Base-by-base conservation (phyloP, 164 flowering plant species). In the Aristolochia californica region DNA sequence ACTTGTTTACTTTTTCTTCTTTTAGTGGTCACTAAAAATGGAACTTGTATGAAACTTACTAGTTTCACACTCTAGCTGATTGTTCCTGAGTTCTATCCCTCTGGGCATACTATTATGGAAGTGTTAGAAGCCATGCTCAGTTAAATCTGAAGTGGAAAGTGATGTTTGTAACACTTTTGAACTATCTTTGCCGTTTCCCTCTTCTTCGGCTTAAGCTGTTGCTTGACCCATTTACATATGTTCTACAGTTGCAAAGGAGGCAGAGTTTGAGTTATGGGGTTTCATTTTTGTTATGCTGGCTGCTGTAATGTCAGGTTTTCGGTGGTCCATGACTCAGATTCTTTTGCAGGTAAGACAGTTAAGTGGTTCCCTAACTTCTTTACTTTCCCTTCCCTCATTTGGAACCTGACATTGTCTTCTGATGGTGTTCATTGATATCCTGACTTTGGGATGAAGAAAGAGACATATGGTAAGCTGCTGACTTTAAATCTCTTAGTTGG, bases 321-420 rank as follows among this genome's bases (percentile, higher is more conserved):
- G 99, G 43, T 94, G 99, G 99, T 81, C 77, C 66, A 94, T 90
- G 97, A 89, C 95, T 66, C 99, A 94, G 73, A 85, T 94, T 72
- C 99, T 94, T 72, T 78, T 94, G 72, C 99, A 94, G 93, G 99
- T 90, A 66, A 55, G 58, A 44, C 30, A 43, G 27, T 12, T 56
- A 61, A 22, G 21, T 21, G 38, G 23, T 14, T 27, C 17, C 17
- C 25, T 47, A 26, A 27, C 49, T 55, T 20, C 13, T 34, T 51
- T 55, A 44, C 12, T 20, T 47, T 47, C 57, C 30, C 45, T 15
- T 66, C 55, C 68, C 15, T 61, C 43, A 15, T 60, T 58, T 74
- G 70, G 59, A 55, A 22, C 55, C 71, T 70, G 75, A 71, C 57
- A 51, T 62, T 68, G 60, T 53, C 47, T 60, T 68, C 47, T 74